phyloP scores from a whole-genome alignment of 352 stramenopile genomes.

The Phytophthora podocarpi region DNA sequence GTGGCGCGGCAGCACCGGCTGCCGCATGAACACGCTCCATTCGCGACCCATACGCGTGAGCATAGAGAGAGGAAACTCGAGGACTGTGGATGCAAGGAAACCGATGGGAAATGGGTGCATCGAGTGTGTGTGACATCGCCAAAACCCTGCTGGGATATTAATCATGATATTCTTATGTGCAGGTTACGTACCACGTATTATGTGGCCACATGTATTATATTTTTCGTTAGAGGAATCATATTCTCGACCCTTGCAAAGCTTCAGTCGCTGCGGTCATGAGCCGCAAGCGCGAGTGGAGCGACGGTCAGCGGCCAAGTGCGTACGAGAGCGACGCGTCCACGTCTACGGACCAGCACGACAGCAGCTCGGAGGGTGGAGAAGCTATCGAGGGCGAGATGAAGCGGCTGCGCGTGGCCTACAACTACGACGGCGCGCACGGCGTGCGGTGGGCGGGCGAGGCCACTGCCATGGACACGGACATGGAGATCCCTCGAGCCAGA shows the following conservation, averaged over 20 bases:
- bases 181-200: no score
- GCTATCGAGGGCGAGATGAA: constrained; percentile 79
- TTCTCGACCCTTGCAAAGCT: no score
- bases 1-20: constrained; percentile 59
- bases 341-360: constrained; percentile 18
- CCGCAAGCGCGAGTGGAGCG: constrained; percentile 24
- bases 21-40: constrained; percentile 63
- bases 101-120: constrained; percentile 27
- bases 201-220: no score
- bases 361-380: constrained; percentile 35
- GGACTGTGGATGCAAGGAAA: constrained; percentile 1
- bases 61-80: constrained; percentile 11
- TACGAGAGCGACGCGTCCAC: constrained; percentile 31
- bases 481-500: constrained; percentile 28
- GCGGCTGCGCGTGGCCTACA: constrained; percentile 69
- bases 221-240: no score
- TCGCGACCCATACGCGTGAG: constrained; percentile 27
- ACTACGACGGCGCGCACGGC: constrained; percentile 50
- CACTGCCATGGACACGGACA: constrained; percentile 27
- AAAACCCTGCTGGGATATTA: no score
- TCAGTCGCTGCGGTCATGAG: constrained; percentile 18
- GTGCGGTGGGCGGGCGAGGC: constrained; percentile 32
- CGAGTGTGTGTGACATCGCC: no score
- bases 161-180: no score
- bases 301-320: neutral